These are phyloP conservation scores for Pseudogymnoascus sp. DNA, from an alignment of 2,329 filamentous ascomycete genomes.

Conservation along the genomic window DNA sequence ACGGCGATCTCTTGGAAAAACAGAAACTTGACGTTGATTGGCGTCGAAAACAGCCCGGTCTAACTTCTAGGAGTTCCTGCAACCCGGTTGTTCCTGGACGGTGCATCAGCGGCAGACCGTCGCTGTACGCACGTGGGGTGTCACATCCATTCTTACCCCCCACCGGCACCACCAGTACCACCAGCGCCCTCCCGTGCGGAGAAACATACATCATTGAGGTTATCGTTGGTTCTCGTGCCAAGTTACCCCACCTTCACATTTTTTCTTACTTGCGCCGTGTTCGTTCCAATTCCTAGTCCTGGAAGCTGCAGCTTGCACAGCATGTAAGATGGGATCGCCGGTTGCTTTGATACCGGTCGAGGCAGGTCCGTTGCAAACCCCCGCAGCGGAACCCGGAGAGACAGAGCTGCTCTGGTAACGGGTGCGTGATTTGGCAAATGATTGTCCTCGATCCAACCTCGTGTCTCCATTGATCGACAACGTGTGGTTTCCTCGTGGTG, in stretches of 20 bases:
- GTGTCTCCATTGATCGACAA: neutral
- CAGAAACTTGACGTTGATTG: neutral
- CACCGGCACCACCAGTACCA: neutral
- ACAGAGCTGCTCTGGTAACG: neutral
- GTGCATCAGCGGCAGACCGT: neutral
- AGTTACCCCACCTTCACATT: neutral
- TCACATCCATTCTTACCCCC: neutral
- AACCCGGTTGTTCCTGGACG: neutral
- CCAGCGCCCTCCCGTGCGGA: too few species aligned
- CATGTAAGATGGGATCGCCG: neutral
- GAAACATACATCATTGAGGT: neutral
- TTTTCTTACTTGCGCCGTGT: neutral
- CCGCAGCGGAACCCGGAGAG: neutral
- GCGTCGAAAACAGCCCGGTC: neutral
- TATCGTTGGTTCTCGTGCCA: neutral
- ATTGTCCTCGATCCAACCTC: neutral
- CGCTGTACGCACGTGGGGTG: neutral
- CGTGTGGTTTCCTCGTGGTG: constrained; percentile 1
- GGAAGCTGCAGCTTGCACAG: neutral
- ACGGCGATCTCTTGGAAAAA: neutral
- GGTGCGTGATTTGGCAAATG: neutral
- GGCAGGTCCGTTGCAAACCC: neutral
- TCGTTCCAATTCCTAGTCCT: neutral
- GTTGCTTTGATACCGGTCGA: neutral
- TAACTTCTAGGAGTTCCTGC: neutral